Conservation (phyloP, 2,329 filamentous ascomycete species). For the Bipolaris oryzae region DNA sequence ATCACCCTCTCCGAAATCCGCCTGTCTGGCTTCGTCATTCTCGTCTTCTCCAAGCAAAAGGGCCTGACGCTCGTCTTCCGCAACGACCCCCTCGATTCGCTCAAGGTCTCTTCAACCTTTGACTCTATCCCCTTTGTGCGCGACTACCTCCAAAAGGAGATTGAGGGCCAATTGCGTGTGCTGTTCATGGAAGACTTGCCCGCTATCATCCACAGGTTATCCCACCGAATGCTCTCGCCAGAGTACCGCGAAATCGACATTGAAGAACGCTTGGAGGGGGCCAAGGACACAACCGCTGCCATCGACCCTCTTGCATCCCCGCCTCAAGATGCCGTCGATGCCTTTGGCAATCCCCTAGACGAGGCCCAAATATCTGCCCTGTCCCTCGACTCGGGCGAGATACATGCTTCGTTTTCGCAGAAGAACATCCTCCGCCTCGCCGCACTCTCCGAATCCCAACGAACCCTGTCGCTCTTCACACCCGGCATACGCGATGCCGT, state of each 20-base stretch:
- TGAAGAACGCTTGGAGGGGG: constrained; percentile 57
- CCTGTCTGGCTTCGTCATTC: constrained; percentile 92
- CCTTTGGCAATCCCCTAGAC: constrained; percentile 77
- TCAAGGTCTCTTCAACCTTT: constrained; percentile 98
- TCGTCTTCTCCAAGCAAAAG: constrained; percentile 97
- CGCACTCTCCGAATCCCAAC: constrained; percentile 83
- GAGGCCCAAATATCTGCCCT: constrained; percentile 76
- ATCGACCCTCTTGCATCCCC: constrained; percentile 83
- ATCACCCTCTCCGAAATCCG: constrained; percentile 96
- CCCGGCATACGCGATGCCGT: constrained; percentile 88
- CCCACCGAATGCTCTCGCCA: constrained; percentile 85
- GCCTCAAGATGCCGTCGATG: constrained; percentile 81
- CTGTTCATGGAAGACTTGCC: constrained; percentile 98
- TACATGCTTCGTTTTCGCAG: constrained; percentile 90
- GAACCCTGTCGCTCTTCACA: constrained; percentile 88
- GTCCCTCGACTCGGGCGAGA: constrained; percentile 79
- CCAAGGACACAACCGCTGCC: constrained; percentile 62
- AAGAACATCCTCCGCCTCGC: constrained; percentile 88
- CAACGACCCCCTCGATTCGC: constrained; percentile 95
- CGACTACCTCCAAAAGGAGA: constrained; percentile 94
- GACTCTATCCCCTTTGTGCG: constrained; percentile 98
- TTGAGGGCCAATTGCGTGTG: constrained; percentile 88
- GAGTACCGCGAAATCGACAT: constrained; percentile 76
- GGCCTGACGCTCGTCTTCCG: constrained; percentile 95
- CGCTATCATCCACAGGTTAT: constrained; percentile 92